phyloP scores from a whole-genome alignment of 2,329 filamentous ascomycete species.

The Cyphellophora attinorum region DNA sequence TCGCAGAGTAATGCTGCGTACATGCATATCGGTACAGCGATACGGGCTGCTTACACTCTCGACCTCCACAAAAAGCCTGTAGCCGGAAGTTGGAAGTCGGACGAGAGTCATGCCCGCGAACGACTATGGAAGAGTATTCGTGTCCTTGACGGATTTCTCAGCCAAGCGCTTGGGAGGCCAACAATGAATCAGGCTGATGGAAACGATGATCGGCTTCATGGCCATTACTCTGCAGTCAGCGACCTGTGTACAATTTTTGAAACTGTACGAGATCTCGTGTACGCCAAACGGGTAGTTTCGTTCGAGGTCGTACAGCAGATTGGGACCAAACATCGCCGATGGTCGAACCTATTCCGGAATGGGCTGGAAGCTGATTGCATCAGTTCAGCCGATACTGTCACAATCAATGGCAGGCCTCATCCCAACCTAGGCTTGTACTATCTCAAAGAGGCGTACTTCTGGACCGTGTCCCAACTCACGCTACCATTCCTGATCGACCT shows the following conservation, averaged over 20 bases:
- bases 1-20: constrained; percentile 29
- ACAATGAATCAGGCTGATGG: constrained; percentile 10
- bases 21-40: constrained; percentile 30
- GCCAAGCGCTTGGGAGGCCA: constrained; percentile 10
- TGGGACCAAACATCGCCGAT: constrained; percentile 28
- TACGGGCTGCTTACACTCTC: constrained; percentile 38
- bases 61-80: constrained; percentile 41
- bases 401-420: constrained; percentile 1
- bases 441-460: constrained; percentile 29
- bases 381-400: constrained; percentile 1
- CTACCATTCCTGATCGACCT: constrained; percentile 28
- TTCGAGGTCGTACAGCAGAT: constrained; percentile 27
- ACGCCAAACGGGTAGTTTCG: constrained; percentile 28
- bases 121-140: constrained; percentile 13
- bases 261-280: constrained; percentile 27
- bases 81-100: constrained; percentile 35
- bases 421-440: constrained; percentile 24
- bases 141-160: constrained; percentile 14
- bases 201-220: too few species aligned
- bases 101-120: constrained; percentile 31
- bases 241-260: constrained; percentile 30
- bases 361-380: constrained; percentile 14
- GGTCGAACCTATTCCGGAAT: constrained; percentile 19
- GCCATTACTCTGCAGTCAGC: constrained; percentile 22
- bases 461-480: constrained; percentile 29